A percentile compares a stretch with the other conserved stretches of the same genome.
Conservation (phyloP, 768 basidiomycete genomes). For the Panaeolus papilionaceus region DNA sequence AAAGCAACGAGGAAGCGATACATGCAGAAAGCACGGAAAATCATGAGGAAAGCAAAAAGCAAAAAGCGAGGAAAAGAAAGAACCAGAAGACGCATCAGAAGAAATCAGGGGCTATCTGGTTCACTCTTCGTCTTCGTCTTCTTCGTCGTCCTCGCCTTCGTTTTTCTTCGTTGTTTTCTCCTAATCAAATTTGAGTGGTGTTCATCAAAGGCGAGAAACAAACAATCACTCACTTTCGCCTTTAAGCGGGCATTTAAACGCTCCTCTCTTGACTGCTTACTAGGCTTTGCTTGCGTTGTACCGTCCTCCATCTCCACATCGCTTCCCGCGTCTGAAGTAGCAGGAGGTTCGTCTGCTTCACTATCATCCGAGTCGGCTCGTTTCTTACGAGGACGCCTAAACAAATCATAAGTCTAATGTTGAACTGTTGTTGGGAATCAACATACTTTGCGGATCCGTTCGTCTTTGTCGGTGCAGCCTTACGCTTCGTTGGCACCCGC, state of each 20-base stretch:
- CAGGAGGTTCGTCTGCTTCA: conserved; percentile 45
- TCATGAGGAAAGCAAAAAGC: not conserved
- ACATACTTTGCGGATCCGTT: conserved; percentile 59
- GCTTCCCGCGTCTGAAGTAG: conserved; percentile 37
- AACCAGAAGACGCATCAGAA: not conserved
- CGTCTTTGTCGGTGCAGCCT: conserved; percentile 49
- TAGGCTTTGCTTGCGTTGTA: not conserved
- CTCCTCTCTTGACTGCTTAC: conserved; percentile 3
- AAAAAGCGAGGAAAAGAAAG: not conserved
- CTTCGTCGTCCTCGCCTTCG: not conserved
- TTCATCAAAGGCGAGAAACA: not conserved
- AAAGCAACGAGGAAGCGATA: not conserved
- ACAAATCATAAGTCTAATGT: conserved; percentile 18
- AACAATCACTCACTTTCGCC: not conserved
- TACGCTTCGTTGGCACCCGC: conserved; percentile 57
- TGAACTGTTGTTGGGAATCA: conserved; percentile 12
- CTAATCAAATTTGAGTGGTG: not conserved
- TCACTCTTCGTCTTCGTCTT: not conserved
- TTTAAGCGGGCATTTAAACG: conserved; percentile 6
- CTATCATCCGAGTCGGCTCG: conserved; percentile 41
- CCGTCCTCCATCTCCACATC: conserved; percentile 47
- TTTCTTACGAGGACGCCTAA: conserved; percentile 43
- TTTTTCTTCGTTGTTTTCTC: not conserved
- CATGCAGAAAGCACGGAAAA: not conserved
- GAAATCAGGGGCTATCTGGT: not conserved